phyloP scores from a whole-genome alignment of 2,329 filamentous ascomycete genomes.

The Talaromyces amestolkiae region DNA sequence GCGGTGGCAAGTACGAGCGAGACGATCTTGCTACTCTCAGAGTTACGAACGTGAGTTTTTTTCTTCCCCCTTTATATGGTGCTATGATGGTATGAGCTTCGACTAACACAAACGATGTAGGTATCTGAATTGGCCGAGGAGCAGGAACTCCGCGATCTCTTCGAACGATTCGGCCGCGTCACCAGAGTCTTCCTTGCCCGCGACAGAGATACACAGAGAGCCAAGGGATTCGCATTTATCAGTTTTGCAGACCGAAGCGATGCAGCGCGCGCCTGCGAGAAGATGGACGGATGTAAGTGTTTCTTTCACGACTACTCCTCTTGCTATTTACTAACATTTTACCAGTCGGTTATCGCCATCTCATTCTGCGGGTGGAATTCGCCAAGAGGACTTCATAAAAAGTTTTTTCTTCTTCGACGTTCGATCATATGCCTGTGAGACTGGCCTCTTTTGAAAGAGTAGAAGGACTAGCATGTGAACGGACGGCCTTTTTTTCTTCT shows the following conservation, averaged over 20 bases:
- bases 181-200: constrained; percentile 97
- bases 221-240: constrained; percentile 99
- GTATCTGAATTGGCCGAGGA: constrained; percentile 98
- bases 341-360: constrained; percentile 51
- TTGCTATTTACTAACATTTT: not conserved
- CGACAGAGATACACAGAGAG: constrained; percentile 91
- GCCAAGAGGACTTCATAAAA: constrained; percentile 47
- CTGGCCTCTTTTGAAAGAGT: constrained; percentile 11
- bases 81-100: not conserved
- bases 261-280: constrained; percentile 87
- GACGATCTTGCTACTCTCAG: constrained; percentile 94
- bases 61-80: constrained; percentile 9
- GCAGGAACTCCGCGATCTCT: constrained; percentile 91
- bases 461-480: constrained; percentile 11
- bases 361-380: constrained; percentile 54
- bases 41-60: constrained; percentile 84
- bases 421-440: constrained; percentile 6
- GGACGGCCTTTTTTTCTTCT: constrained; percentile 12
- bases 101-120: constrained; percentile 32
- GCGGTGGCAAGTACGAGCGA: constrained; percentile 90
- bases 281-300: constrained; percentile 86
- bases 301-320: not conserved
- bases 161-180: constrained; percentile 94
- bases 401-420: constrained; percentile 26
- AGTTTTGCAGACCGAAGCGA: constrained; percentile 88